A percentile compares a stretch with the other conserved stretches of the same genome.
Evolutionary conservation across 2,329 filamentous ascomycete genomes (phyloP).

Genomic region (Cyanodermella asteris): DNA sequence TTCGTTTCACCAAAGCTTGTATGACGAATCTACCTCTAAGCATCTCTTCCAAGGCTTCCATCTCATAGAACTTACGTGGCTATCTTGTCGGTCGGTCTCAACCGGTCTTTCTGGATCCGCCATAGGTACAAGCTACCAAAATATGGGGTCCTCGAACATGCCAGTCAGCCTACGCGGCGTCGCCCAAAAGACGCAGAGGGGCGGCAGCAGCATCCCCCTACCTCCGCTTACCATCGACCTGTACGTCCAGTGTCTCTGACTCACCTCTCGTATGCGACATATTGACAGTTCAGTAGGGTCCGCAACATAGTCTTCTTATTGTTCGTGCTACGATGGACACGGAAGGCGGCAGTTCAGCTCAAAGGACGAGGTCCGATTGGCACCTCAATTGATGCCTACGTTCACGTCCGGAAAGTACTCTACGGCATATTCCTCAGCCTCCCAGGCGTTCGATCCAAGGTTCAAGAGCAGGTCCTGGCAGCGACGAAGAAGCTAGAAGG

Average conservation of each 20-base stretch:
- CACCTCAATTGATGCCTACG: slow-evolving; percentile 53
- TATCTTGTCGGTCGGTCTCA: no score
- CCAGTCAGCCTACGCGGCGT: slow-evolving; percentile 6
- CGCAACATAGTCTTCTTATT: slow-evolving; percentile 7
- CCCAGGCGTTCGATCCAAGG: slow-evolving; percentile 67
- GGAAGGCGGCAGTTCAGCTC: slow-evolving; percentile 7
- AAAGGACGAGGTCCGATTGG: slow-evolving; percentile 65
- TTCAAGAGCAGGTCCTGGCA: slow-evolving; percentile 64
- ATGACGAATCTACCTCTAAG: no score
- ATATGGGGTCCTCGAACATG: slow-evolving; percentile 6
- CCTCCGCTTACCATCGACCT: slow-evolving; percentile 5
- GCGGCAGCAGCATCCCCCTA: slow-evolving; percentile 4
- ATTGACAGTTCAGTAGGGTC: slow-evolving; percentile 2
- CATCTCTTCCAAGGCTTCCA: no score
- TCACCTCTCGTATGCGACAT: background rate
- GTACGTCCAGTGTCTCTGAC: slow-evolving; percentile 1
- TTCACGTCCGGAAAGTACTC: slow-evolving; percentile 44
- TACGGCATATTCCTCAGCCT: slow-evolving; percentile 73
- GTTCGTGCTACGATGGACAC: slow-evolving; percentile 8
- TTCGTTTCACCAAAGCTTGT: no score
- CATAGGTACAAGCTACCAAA: no score
- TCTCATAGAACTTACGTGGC: no score
- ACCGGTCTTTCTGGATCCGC: no score
- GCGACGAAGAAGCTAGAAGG: slow-evolving; percentile 58
- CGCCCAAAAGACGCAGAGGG: slow-evolving; percentile 1